phyloP scores from a whole-genome alignment of 75 land plant species.

The Pinus taeda region DNA sequence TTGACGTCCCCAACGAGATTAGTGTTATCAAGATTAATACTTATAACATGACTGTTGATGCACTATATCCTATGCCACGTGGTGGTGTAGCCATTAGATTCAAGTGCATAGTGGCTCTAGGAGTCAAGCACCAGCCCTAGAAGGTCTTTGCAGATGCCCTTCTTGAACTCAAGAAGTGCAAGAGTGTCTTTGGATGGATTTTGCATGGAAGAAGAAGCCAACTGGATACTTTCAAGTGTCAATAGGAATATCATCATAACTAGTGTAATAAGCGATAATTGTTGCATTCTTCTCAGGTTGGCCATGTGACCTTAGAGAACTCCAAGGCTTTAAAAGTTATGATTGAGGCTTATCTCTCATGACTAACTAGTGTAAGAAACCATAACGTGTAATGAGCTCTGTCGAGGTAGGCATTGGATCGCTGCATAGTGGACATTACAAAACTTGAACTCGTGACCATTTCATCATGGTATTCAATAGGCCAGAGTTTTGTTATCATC shows the following conservation, averaged over 20 bases:
- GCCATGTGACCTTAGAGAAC: too few relatives aligned
- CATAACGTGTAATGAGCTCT: too few relatives aligned
- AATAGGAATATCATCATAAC: not conserved
- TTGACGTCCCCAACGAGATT: constrained; percentile 50
- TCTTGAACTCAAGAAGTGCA: constrained; percentile 52
- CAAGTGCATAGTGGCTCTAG: constrained; percentile 16
- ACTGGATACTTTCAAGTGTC: not conserved
- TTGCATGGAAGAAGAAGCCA: not conserved
- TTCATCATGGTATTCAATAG: too few relatives aligned
- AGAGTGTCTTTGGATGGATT: constrained; percentile 13
- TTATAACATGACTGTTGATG: constrained; percentile 22
- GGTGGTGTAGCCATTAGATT: constrained; percentile 18
- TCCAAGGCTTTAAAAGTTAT: too few relatives aligned
- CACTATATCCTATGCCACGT: constrained; percentile 48
- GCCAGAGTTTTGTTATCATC: too few relatives aligned
- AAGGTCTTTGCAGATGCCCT: constrained; percentile 45
- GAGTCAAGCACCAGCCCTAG: constrained; percentile 15
- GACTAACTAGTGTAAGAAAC: too few relatives aligned
- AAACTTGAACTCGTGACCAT: too few relatives aligned
- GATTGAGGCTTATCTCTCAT: too few relatives aligned
- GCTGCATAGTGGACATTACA: too few relatives aligned
- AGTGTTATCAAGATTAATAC: constrained; percentile 28
- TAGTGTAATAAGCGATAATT: too few relatives aligned
- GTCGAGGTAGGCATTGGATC: too few relatives aligned
- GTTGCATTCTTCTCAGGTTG: too few relatives aligned